Evolutionary conservation across 2,329 filamentous ascomycete genomes (phyloP).

Genomic region (Curvularia verruculosa): DNA sequence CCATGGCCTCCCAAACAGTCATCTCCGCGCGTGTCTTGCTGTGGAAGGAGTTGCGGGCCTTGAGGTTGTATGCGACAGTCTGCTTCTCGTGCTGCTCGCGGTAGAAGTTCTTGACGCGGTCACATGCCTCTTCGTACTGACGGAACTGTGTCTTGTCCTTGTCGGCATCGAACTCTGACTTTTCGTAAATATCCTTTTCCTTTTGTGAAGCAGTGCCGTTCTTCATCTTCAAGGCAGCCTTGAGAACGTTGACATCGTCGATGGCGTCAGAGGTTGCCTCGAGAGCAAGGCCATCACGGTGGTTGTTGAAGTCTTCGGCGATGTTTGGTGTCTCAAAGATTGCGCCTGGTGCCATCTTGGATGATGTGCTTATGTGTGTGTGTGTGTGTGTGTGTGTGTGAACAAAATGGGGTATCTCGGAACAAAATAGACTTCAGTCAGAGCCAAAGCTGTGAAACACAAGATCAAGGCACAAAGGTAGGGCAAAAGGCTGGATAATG

Average conservation of each 20-base stretch:
- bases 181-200: slow-evolving; percentile 59
- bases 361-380: slow-evolving; percentile 3
- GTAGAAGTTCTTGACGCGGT: slow-evolving; percentile 88
- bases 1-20: slow-evolving; percentile 90
- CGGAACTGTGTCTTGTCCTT: slow-evolving; percentile 84
- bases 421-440: slow-evolving; percentile 6
- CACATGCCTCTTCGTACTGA: slow-evolving; percentile 82
- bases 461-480: slow-evolving; percentile 1
- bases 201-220: slow-evolving; percentile 53
- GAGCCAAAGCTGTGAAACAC: slow-evolving; percentile 3
- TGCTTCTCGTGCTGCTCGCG: slow-evolving; percentile 72
- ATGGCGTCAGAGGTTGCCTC: slow-evolving; percentile 65
- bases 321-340: slow-evolving; percentile 52
- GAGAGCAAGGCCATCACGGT: slow-evolving; percentile 62
- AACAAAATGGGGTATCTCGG: slow-evolving; percentile 26
- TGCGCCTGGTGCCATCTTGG: slow-evolving; percentile 55
- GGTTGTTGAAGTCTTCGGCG: slow-evolving; percentile 54
- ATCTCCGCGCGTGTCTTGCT: slow-evolving; percentile 73
- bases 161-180: slow-evolving; percentile 71
- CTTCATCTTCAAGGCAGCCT: slow-evolving; percentile 59
- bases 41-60: slow-evolving; percentile 74
- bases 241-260: slow-evolving; percentile 66
- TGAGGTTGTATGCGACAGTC: slow-evolving; percentile 83
- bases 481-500: slow-evolving; percentile 11
- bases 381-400: not conserved